These are phyloP conservation scores for Gnaphalium uliginosum DNA, from an alignment of 129 eudicot genomes.

Conservation along the genomic window DNA sequence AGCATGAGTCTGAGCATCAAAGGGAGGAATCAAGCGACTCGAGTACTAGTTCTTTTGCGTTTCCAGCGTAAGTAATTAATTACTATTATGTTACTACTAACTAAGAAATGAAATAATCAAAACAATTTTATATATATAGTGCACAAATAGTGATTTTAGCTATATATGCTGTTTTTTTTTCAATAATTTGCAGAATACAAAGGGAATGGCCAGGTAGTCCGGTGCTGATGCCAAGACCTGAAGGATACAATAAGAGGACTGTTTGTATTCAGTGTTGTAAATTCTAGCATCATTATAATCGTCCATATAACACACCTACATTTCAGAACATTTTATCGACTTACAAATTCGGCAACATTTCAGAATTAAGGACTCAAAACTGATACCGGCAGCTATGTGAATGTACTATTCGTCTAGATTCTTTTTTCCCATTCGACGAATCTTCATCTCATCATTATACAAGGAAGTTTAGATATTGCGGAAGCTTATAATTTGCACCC, in stretches of 20 bases:
- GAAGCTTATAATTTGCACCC: neutral
- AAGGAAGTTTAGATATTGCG: neutral
- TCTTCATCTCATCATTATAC: neutral
- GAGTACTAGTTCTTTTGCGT: constrained; percentile 65
- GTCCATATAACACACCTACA: constrained; percentile 9
- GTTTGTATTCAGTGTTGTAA: constrained; percentile 48
- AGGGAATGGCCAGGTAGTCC: constrained; percentile 71
- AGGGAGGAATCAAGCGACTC: constrained; percentile 54
- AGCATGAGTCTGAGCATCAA: constrained; percentile 24
- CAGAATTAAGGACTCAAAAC: constrained; percentile 19
- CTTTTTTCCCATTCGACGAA: neutral
- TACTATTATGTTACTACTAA: neutral
- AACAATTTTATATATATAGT: neutral
- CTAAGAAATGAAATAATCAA: neutral
- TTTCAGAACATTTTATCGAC: constrained; percentile 9
- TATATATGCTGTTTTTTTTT: neutral
- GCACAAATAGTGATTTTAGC: neutral
- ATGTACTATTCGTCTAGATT: neutral
- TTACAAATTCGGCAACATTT: constrained; percentile 20
- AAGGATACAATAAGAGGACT: constrained; percentile 29
- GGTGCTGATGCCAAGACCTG: constrained; percentile 60
- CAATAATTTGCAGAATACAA: constrained; percentile 43
- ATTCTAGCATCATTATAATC: constrained; percentile 37
- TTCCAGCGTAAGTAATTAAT: constrained; percentile 54
- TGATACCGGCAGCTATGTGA: constrained; percentile 8